Conservation (phyloP, 2,329 filamentous ascomycete genomes). For the Paecilomyces formosus region DNA sequence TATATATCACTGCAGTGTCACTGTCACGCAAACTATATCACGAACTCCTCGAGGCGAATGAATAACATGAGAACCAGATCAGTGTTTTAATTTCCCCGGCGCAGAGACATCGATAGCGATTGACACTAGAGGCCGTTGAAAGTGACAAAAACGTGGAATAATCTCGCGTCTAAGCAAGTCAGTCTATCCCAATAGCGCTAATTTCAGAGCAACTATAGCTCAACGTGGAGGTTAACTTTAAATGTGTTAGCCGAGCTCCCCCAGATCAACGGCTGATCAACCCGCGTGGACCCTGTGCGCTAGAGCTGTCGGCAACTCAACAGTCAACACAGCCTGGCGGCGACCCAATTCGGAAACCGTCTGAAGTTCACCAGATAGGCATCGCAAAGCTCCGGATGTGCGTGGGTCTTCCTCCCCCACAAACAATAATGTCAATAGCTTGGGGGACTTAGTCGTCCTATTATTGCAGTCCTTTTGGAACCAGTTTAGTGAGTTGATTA, state of each 20-base stretch:
- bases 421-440: neutral
- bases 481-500: neutral
- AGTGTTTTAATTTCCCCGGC: neutral
- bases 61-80: neutral
- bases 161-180: neutral
- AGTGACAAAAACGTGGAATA: neutral
- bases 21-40: neutral
- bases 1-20: neutral
- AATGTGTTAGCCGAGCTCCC: neutral
- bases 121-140: neutral
- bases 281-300: neutral
- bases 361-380: neutral
- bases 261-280: neutral
- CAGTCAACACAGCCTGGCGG: neutral
- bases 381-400: neutral
- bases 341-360: neutral
- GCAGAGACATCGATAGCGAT: neutral
- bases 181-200: neutral
- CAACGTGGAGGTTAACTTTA: neutral
- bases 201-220: neutral
- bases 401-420: neutral
- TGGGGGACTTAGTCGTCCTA: neutral
- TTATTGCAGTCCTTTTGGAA: neutral
- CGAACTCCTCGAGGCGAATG: neutral
- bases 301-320: neutral